Percentiles rank a stretch among this genome's conserved stretches.
Evolutionary conservation across 169 alveolate genomes (phyloP).

Genomic region (Plasmodium gallinaceum): DNA sequence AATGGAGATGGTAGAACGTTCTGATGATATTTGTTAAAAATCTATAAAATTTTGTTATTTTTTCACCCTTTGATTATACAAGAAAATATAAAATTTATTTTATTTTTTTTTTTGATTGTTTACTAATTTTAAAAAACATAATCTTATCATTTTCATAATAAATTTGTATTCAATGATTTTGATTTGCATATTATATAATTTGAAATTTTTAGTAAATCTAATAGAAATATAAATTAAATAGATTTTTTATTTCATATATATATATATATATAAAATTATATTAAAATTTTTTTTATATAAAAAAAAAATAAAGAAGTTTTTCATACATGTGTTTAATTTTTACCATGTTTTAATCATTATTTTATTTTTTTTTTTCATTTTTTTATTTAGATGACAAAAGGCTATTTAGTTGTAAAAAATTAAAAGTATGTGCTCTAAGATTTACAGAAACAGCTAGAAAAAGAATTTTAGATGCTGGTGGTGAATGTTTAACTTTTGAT

Average conservation of each 20-base stretch:
- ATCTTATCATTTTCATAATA: too few species aligned
- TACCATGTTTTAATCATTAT: conserved; percentile 1
- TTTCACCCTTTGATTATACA: too few species aligned
- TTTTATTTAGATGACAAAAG: conserved; percentile 90
- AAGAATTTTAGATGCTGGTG: conserved; percentile 97
- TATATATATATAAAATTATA: not conserved
- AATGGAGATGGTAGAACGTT: conserved; percentile 87
- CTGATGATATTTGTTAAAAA: conserved; percentile 25
- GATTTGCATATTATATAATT: too few species aligned
- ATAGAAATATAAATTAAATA: too few species aligned
- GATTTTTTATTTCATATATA: not conserved
- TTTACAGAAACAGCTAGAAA: conserved; percentile 98
- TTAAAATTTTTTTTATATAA: not conserved
- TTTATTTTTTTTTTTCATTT: not conserved
- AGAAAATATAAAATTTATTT: too few species aligned
- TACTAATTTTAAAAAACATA: too few species aligned
- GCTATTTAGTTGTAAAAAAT: conserved; percentile 88
- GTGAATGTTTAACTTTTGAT: conserved; percentile 98
- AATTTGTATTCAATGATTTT: too few species aligned
- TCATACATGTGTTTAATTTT: too few species aligned
- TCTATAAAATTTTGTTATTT: too few species aligned
- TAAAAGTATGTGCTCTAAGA: conserved; percentile 97
- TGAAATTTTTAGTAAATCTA: too few species aligned
- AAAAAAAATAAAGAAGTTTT: not conserved
- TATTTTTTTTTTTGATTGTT: too few species aligned